Percentiles rank a stretch among this genome's conserved stretches.
Evolutionary conservation across 768 basidiomycete genomes (phyloP).

Genomic region (Dictyophora rubrovolvata): DNA sequence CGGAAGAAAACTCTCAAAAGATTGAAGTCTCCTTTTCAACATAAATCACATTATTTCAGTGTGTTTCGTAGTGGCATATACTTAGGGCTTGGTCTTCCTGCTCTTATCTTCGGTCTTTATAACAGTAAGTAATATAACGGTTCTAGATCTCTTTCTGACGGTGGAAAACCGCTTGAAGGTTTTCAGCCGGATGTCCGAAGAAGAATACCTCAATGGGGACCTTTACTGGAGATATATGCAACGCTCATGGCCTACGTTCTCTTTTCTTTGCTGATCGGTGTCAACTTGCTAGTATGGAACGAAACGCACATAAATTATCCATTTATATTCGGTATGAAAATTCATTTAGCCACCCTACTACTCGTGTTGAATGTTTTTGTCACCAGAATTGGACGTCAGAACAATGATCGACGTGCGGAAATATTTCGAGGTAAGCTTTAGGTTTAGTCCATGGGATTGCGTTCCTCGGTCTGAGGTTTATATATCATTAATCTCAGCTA

Average conservation of each 20-base stretch:
- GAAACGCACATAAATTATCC: conserved; percentile 76
- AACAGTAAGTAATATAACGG: conserved; percentile 36
- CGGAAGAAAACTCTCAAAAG: conserved; percentile 62
- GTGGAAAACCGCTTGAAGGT: conserved; percentile 27
- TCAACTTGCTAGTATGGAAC: conserved; percentile 78
- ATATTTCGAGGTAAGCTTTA: conserved; percentile 49
- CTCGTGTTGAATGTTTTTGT: conserved; percentile 10
- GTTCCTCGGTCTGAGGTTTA: neutral
- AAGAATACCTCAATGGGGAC: conserved; percentile 58
- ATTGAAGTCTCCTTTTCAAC: conserved; percentile 42
- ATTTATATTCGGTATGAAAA: conserved; percentile 75
- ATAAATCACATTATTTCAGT: conserved; percentile 57
- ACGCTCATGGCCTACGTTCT: conserved; percentile 63
- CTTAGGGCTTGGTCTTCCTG: conserved; percentile 65
- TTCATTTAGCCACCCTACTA: neutral
- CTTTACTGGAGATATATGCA: conserved; percentile 70
- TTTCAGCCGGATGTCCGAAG: conserved; percentile 42
- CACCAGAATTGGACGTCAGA: conserved; percentile 55
- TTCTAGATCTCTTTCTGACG: neutral
- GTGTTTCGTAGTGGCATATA: conserved; percentile 65
- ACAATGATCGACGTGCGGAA: conserved; percentile 68
- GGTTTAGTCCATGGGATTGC: no score
- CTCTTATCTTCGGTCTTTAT: conserved; percentile 51
- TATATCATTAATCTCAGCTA: conserved; percentile 33
- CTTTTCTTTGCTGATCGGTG: conserved; percentile 65